These are phyloP conservation scores for Delonix regia DNA, from an alignment of 306 rosid genomes.

Conservation along the genomic window DNA sequence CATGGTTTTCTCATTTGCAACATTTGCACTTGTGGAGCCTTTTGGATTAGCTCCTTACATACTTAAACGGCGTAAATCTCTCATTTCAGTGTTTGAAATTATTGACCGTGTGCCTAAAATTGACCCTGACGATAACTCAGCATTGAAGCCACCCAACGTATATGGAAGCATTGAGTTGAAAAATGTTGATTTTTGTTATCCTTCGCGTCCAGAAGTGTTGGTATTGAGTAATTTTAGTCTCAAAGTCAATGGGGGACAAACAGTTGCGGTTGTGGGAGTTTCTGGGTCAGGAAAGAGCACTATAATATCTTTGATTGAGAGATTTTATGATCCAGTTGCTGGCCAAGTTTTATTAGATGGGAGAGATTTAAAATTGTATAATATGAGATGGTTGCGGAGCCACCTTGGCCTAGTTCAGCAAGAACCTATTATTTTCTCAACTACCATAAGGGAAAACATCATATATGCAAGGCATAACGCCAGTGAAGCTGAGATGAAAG, in stretches of 20 bases:
- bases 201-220: constrained; percentile 94
- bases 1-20: constrained; percentile 97
- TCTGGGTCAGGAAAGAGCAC: constrained; percentile 99
- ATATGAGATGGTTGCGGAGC: constrained; percentile 94
- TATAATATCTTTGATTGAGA: constrained; percentile 92
- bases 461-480: constrained; percentile 99
- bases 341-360: constrained; percentile 96
- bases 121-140: constrained; percentile 90
- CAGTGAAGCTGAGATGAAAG: constrained; percentile 97
- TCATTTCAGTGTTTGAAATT: constrained; percentile 95
- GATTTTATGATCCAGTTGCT: constrained; percentile 97
- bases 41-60: constrained; percentile 99
- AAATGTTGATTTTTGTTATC: constrained; percentile 93
- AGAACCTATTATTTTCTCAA: constrained; percentile 97
- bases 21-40: constrained; percentile 99
- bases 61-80: constrained; percentile 98
- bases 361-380: constrained; percentile 85
- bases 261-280: constrained; percentile 97
- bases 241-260: constrained; percentile 94
- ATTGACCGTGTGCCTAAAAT: constrained; percentile 94
- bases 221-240: constrained; percentile 95
- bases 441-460: constrained; percentile 94
- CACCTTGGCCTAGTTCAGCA: constrained; percentile 99
- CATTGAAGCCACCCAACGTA: constrained; percentile 92
- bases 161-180: constrained; percentile 96